Conservation (phyloP, 2,329 filamentous ascomycete genomes). For the Aspergillus ibericus region DNA sequence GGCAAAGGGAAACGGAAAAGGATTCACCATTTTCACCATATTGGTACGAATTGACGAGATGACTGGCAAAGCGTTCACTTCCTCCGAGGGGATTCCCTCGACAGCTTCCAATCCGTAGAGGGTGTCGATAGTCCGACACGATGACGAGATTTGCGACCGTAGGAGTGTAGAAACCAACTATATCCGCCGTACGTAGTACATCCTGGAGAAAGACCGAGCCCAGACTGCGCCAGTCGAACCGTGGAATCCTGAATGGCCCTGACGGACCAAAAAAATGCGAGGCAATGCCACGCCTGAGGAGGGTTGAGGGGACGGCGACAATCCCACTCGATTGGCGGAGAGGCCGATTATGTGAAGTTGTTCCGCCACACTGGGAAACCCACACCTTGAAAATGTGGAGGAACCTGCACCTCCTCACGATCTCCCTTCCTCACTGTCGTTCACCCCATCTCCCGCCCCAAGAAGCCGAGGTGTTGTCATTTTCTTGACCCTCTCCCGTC, state of each 20-base stretch:
- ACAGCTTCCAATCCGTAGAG: not conserved
- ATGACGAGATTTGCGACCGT: constrained; percentile 1
- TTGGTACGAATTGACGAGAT: constrained; percentile 8
- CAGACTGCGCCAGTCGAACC: not conserved
- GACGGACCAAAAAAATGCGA: not conserved
- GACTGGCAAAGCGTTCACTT: not conserved
- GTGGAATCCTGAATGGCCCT: not conserved
- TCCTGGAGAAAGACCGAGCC: not conserved
- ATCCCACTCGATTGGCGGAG: constrained; percentile 12
- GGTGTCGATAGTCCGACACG: not conserved
- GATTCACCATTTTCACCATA: not conserved
- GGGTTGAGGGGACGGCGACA: constrained; percentile 18
- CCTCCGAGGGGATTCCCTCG: not conserved
- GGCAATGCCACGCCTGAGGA: not conserved
- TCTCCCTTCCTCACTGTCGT: not conserved
- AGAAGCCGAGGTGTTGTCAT: constrained; percentile 1
- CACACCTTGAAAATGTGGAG: constrained; percentile 37
- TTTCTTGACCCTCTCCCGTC: not conserved
- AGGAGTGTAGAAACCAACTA: not conserved
- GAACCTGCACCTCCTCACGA: constrained; percentile 16
- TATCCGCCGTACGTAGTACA: not conserved
- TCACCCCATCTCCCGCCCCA: not conserved
- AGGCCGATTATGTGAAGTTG: constrained; percentile 20
- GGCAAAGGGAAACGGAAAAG: not conserved
- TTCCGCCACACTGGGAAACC: constrained; percentile 26